Evolutionary conservation across 768 basidiomycete species (phyloP).

Genomic region (Phallus indusiatus): DNA sequence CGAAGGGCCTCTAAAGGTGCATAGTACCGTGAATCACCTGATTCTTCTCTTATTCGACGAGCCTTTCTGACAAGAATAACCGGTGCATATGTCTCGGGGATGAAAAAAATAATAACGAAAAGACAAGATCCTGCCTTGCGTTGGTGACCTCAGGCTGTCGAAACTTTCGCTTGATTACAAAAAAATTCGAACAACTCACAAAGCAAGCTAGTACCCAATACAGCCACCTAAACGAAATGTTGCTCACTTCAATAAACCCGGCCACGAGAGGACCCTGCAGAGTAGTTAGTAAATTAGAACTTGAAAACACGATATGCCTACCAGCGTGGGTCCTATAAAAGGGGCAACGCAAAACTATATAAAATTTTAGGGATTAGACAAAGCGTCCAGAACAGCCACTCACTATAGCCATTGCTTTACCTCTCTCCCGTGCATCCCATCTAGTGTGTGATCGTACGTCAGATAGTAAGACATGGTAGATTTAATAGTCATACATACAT

Average conservation of each 20-base stretch:
- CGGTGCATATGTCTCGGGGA: slow-evolving; percentile 14
- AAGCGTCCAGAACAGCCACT: neutral
- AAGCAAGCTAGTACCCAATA: slow-evolving; percentile 26
- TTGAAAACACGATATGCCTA: neutral
- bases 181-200: slow-evolving; percentile 16
- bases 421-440: slow-evolving; percentile 26
- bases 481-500: slow-evolving; percentile 11
- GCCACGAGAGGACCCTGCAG: slow-evolving; percentile 23
- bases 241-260: slow-evolving; percentile 24
- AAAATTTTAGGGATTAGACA: neutral
- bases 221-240: slow-evolving; percentile 22
- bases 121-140: neutral
- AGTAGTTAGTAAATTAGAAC: neutral
- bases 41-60: slow-evolving; percentile 22
- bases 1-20: slow-evolving; percentile 20
- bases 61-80: slow-evolving; percentile 23
- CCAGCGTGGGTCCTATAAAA: slow-evolving; percentile 25
- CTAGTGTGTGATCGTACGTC: neutral
- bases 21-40: slow-evolving; percentile 24
- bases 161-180: slow-evolving; percentile 15
- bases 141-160: slow-evolving; percentile 10
- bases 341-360: slow-evolving; percentile 23
- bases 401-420: slow-evolving; percentile 23
- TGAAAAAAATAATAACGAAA: slow-evolving; percentile 2
- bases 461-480: neutral